Percentiles rank a stretch among this genome's conserved stretches.
Evolutionary conservation across 1,284 basidiomycete species (phyloP).

Genomic region (Melampsora larici-populina): DNA sequence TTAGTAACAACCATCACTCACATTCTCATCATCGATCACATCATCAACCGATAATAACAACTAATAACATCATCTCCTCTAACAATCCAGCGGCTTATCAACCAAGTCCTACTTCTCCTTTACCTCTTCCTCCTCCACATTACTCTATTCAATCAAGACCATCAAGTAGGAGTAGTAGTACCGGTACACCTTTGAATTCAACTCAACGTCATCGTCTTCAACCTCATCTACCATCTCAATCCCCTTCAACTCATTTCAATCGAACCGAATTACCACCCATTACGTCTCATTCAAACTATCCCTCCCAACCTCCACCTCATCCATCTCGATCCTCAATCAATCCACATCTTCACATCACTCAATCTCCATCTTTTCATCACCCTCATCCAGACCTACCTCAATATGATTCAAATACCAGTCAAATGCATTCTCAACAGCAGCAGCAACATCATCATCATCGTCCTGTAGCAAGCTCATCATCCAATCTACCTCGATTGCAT

Average conservation of each 20-base stretch:
- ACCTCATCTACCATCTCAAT: background rate
- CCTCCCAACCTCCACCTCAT: background rate
- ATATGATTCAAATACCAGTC: too few relatives aligned
- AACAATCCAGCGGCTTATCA: background rate
- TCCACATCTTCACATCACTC: background rate
- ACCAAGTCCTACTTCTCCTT: slow-evolving; percentile 7
- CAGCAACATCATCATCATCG: slow-evolving; percentile 13
- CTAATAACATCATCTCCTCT: background rate
- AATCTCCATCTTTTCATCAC: background rate
- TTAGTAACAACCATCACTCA: slow-evolving; percentile 25
- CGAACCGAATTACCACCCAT: slow-evolving; percentile 8
- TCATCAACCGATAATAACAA: background rate
- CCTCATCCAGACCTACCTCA: too few relatives aligned
- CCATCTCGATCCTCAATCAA: background rate
- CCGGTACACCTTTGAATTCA: too few relatives aligned
- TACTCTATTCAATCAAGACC: too few relatives aligned
- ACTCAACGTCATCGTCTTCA: slow-evolving; percentile 15
- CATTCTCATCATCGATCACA: slow-evolving; percentile 7
- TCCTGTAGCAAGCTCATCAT: slow-evolving; percentile 10
- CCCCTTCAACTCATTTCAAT: background rate
- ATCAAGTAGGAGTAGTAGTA: too few relatives aligned
- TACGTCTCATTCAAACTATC: slow-evolving; percentile 3
- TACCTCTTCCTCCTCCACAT: slow-evolving; percentile 12
- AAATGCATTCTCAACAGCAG: slow-evolving; percentile 5
- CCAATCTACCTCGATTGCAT: slow-evolving; percentile 26